These are phyloP conservation scores for Elsinoe fawcettii DNA, from an alignment of 2,329 filamentous ascomycete genomes.

Conservation along the genomic window DNA sequence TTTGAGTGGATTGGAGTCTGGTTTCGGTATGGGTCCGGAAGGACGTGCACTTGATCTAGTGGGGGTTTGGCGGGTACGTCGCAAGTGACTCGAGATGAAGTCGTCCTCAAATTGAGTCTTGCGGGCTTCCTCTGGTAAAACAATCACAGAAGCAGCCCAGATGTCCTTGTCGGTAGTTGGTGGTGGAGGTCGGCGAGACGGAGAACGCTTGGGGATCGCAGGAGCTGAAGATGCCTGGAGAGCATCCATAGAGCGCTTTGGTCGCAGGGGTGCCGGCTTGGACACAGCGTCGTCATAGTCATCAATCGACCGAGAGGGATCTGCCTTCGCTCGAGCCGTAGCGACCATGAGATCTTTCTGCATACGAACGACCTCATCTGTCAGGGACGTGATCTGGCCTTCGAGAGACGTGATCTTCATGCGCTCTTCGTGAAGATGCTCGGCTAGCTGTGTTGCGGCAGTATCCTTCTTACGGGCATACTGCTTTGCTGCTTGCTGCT, in stretches of 20 bases:
- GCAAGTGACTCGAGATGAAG: constrained; percentile 5
- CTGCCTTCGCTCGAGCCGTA: neutral
- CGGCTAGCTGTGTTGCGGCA: constrained; percentile 58
- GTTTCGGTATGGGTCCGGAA: neutral
- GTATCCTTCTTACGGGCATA: constrained; percentile 71
- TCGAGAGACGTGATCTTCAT: constrained; percentile 59
- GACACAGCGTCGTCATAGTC: neutral
- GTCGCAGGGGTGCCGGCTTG: neutral
- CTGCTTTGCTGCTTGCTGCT: constrained; percentile 71
- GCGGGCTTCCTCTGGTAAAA: neutral
- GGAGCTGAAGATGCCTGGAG: neutral
- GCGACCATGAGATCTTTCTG: neutral
- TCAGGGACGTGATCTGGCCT: constrained; percentile 52
- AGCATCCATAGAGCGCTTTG: neutral
- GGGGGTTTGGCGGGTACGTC: constrained; percentile 1
- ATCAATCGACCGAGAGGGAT: constrained; percentile 4
- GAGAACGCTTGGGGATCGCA: neutral
- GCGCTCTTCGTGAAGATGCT: constrained; percentile 61
- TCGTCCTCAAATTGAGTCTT: neutral
- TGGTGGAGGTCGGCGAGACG: neutral
- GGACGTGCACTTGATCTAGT: neutral
- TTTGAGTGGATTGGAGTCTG: neutral
- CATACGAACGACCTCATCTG: constrained; percentile 24
- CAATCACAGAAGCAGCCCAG: neutral
- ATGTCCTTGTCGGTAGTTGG: constrained; percentile 9